Conservation (phyloP, 2,329 filamentous ascomycete genomes). For the Coniochaeta sp. region DNA sequence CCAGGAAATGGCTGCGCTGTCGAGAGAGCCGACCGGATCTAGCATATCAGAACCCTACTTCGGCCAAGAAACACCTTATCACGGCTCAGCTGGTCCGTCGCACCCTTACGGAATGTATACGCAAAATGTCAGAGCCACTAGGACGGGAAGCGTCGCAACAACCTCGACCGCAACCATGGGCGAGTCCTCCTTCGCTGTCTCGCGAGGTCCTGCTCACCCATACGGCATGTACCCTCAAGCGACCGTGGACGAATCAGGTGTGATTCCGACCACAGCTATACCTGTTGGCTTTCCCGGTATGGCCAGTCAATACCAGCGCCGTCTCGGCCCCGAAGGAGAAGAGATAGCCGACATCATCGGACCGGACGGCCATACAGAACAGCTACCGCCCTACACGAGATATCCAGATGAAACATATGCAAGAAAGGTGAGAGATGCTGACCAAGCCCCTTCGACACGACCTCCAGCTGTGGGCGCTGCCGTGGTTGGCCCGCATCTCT, state of each 20-base stretch:
- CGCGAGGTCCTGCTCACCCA: slow-evolving; percentile 68
- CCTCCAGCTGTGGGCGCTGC: slow-evolving; percentile 3
- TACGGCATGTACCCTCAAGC: slow-evolving; percentile 84
- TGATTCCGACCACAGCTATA: slow-evolving; percentile 31
- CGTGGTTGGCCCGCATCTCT: slow-evolving; percentile 8
- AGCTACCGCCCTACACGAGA: slow-evolving; percentile 83
- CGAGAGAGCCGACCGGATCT: slow-evolving; percentile 23
- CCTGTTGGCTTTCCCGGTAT: slow-evolving; percentile 70
- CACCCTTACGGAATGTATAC: slow-evolving; percentile 82
- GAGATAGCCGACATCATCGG: slow-evolving; percentile 83
- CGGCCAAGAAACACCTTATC: slow-evolving; percentile 55
- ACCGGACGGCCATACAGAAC: slow-evolving; percentile 81
- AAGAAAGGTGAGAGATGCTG: slow-evolving; percentile 37
- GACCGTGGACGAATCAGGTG: slow-evolving; percentile 51
- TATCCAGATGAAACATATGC: slow-evolving; percentile 69
- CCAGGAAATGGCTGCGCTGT: slow-evolving; percentile 10
- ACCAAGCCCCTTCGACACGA: slow-evolving; percentile 1
- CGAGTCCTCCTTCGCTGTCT: slow-evolving; percentile 45
- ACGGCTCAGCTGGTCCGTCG: slow-evolving; percentile 64
- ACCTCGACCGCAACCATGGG: slow-evolving; percentile 31
- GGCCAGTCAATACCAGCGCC: slow-evolving; percentile 59
- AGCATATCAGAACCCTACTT: slow-evolving; percentile 28
- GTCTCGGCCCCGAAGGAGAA: slow-evolving; percentile 72
- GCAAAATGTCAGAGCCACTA: slow-evolving; percentile 67
- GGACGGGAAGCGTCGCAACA: slow-evolving; percentile 58